Evolutionary conservation across 805 yeast genomes (phyloP), one percentile per base, ranked within the genome.

Genomic region (Kodamaea jinghongensis): DNA sequence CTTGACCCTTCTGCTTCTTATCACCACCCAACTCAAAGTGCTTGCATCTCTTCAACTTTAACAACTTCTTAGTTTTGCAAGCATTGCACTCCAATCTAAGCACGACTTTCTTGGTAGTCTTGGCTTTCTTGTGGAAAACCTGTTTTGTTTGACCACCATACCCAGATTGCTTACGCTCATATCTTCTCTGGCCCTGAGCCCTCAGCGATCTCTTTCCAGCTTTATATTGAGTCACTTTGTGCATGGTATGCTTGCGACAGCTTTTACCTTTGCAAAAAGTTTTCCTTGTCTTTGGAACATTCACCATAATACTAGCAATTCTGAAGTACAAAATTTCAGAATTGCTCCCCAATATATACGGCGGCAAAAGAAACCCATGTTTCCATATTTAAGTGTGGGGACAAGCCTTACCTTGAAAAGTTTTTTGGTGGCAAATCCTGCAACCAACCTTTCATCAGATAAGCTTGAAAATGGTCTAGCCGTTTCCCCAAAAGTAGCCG

Each of bases 91-190:
- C 99, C 70, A 93, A 84, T 81, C 97, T 91, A 71, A 93, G 85
- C 57, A 93, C 99, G 72, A 93, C 96, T 86, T 93, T 93, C 89
- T 93, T 93, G 81, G 99, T 93, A 63, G 98, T 93, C 89, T 93
- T 93, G 66, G 99, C 99, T 78, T 93, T 93, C 87, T 93, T 93
- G 86, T 89, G 98, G 97, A 93, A 93, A 78, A 93, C 85, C 71
- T 83, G 99, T 83, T 89, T 93, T 78, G 99, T 93, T 81, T 93
- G 99, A 87, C 99, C 99, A 87, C 99, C 99, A 79, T 82, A 93
- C 88, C 99, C 99, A 66, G 86, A 72, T 81, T 93, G 99, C 79
- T 93, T 93, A 79, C 99, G 96, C 91, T 93, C 99, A 81, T 93
- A 93, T 83, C 99, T 90, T 83, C 99, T 89, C 91, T 95, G 93